Base-by-base conservation (phyloP, 2,329 filamentous ascomycete genomes). In the Talaromyces sp. region DNA sequence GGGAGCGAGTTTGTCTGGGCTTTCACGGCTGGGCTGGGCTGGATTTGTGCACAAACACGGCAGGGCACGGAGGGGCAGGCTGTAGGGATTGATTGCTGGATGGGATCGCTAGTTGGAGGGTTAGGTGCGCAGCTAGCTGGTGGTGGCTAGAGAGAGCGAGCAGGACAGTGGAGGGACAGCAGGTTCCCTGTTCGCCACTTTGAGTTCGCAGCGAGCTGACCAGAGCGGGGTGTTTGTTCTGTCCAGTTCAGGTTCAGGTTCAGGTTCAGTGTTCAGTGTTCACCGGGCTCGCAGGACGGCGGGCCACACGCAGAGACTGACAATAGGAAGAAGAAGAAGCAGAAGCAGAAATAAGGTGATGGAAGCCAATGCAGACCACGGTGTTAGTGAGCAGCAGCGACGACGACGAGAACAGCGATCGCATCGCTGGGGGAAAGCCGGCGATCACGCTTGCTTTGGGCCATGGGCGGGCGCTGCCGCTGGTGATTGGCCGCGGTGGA, bases 401-500 rank as follows among this genome's bases (percentile, higher is more conserved):
- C 5, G 15, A 11, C 7, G 44, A 47, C 44, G 22, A 25, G 44
- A 47, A 11, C 44, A 47, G n/a, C 22, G 44, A 47, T 19, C 2
- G 44, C 36, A 39, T 39, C 36, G 36, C 36, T 36, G 11, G 44
- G 44, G 42, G 44, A 47, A 25, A 22, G 22, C n/a, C 19, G n/a
- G 42, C 42, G 42, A 47, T 36, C 33, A 36, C 33, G 33, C 33
- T 39, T 39, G 44, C n/a, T 25, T 25, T 25, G 19, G 44, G 19
- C 44, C 44, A 47, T 47, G 44, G 44, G 44, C 19, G 44, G 59
- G 59, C 55, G 59, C 55, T 49, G 55, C 17, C 32, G 27, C 36
- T 22, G 47, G 55, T 61, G 59, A 61, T 61, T 61, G 59, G 56
- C 55, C 6, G 36, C 6, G 17, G 5, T 7, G 36, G 36, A 39